Percentiles rank a stretch among this genome's conserved stretches.
phyloP scores from a whole-genome alignment of 306 rosid species.

The Quercus suber region DNA sequence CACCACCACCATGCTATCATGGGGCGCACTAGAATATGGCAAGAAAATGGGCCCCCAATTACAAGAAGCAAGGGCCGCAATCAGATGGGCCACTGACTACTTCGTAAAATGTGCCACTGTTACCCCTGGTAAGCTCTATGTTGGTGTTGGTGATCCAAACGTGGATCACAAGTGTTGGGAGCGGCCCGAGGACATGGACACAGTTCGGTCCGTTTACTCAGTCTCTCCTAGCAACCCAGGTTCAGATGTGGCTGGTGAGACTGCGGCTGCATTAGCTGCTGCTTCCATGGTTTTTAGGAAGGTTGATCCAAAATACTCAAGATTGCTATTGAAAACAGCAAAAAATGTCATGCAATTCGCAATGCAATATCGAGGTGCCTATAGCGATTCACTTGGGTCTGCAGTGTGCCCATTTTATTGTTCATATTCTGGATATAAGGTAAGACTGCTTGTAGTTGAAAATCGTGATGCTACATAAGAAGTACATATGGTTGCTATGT shows the following conservation, averaged over 20 bases:
- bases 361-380: constrained; percentile 60
- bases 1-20: constrained; percentile 86
- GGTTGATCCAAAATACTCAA: constrained; percentile 65
- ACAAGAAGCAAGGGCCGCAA: constrained; percentile 49
- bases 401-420: constrained; percentile 93
- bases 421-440: constrained; percentile 94
- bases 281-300: constrained; percentile 75
- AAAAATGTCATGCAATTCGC: constrained; percentile 75
- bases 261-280: constrained; percentile 83
- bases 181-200: constrained; percentile 92
- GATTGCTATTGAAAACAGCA: constrained; percentile 51
- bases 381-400: constrained; percentile 79
- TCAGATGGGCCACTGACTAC: constrained; percentile 79
- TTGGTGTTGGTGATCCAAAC: constrained; percentile 83
- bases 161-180: constrained; percentile 93
- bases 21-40: constrained; percentile 76
- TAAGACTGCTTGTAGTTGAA: not conserved
- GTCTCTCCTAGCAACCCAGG: constrained; percentile 70
- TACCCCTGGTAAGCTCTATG: constrained; percentile 71
- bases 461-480: too few species aligned
- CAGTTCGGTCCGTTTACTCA: constrained; percentile 53
- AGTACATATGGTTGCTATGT: too few species aligned
- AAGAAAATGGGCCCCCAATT: constrained; percentile 65
- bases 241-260: constrained; percentile 91
- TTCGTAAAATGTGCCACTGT: constrained; percentile 70